These are phyloP conservation scores for Aureobasidium sp. DNA, from an alignment of 2,329 filamentous ascomycete genomes.

Conservation along the genomic window DNA sequence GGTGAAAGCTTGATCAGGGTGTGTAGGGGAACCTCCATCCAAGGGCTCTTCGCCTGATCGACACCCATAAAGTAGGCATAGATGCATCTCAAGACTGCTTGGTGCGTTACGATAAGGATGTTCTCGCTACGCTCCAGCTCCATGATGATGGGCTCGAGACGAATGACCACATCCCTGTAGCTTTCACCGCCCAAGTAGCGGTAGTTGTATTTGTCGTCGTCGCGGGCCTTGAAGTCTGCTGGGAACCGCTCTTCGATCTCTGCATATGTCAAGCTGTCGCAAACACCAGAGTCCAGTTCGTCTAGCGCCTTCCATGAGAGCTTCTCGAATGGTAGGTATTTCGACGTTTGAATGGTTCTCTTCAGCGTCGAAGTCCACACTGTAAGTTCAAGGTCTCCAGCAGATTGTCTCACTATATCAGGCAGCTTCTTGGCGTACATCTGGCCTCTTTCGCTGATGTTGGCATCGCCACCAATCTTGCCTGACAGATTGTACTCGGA, in stretches of 20 bases:
- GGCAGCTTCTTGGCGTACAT: conserved; percentile 80
- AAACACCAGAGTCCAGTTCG: conserved; percentile 92
- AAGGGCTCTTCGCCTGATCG: conserved; percentile 82
- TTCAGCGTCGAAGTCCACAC: conserved; percentile 69
- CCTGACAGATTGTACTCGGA: conserved; percentile 85
- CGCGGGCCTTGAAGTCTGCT: conserved; percentile 88
- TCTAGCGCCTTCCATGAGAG: conserved; percentile 98
- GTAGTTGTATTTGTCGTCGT: conserved; percentile 99
- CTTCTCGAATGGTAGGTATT: conserved; percentile 85
- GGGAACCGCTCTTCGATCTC: conserved; percentile 88
- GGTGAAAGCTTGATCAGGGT: conserved; percentile 95
- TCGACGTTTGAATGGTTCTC: conserved; percentile 85
- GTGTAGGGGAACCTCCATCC: conserved; percentile 97
- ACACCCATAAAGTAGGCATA: conserved; percentile 99
- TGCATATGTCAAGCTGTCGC: conserved; percentile 91
- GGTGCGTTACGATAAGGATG: conserved; percentile 95
- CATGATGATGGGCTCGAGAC: conserved; percentile 98
- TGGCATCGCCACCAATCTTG: conserved; percentile 85
- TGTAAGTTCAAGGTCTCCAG: conserved; percentile 64
- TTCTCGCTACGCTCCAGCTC: conserved; percentile 93
- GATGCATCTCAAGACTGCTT: conserved; percentile 92
- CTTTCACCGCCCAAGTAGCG: conserved; percentile 94
- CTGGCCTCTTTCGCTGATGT: conserved; percentile 76
- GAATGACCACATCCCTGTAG: conserved; percentile 93
- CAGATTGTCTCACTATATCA: conserved; percentile 73